Conservation (phyloP, 768 basidiomycete species). For the Cystofilobasidium ferigula region DNA sequence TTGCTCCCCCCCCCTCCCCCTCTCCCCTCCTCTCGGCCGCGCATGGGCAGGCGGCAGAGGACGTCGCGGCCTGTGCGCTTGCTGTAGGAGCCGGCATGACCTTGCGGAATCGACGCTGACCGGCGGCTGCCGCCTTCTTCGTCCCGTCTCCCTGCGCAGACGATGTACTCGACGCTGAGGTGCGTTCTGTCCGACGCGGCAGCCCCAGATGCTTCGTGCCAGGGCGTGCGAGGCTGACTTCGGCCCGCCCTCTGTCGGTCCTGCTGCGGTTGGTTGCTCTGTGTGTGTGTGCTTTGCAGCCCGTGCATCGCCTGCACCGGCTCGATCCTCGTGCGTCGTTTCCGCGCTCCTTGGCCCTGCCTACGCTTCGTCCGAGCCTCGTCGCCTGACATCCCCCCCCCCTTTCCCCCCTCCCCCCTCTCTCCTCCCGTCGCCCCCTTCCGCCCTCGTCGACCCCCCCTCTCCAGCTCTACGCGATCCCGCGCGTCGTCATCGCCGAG, state of each 20-base stretch:
- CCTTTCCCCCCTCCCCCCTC: neutral
- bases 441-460: neutral
- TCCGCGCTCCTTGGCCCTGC: no score
- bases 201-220: no score
- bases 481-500: constrained; percentile 23
- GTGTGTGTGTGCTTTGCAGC: neutral
- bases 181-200: no score
- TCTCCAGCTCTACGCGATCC: neutral
- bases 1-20: no score
- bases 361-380: neutral
- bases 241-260: neutral
- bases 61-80: no score
- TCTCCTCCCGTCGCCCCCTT: neutral
- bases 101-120: no score
- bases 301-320: constrained; percentile 16
- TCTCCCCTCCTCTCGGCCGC: no score
- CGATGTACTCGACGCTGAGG: constrained; percentile 13
- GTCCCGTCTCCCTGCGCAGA: neutral
- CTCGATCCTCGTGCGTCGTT: neutral
- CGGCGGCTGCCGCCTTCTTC: neutral
- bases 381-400: neutral
- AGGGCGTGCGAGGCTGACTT: neutral
- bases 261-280: neutral
- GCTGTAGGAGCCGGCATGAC: no score
- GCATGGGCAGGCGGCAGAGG: no score